These are phyloP conservation scores for Pythium apleroticum DNA, from an alignment of 352 stramenopile genomes.

Conservation along the genomic window DNA sequence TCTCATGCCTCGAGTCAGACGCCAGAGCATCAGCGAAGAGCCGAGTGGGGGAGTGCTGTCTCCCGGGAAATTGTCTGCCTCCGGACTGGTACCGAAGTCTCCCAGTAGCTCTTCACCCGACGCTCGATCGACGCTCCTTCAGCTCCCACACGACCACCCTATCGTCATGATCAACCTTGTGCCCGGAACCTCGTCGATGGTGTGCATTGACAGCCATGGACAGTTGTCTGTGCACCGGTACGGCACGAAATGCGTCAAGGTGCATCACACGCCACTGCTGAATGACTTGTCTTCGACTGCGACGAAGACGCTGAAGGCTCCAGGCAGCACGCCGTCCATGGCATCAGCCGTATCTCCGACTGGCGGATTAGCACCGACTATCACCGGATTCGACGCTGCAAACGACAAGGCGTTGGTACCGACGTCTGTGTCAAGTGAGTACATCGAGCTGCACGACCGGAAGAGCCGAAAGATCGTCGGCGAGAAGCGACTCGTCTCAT, in stretches of 20 bases:
- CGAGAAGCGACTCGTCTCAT: slow-evolving; percentile 40
- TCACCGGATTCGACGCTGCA: not conserved
- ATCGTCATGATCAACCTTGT: slow-evolving; percentile 57
- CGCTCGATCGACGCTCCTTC: slow-evolving; percentile 27
- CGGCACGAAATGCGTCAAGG: slow-evolving; percentile 48
- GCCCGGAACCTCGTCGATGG: slow-evolving; percentile 41
- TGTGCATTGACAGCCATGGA: slow-evolving; percentile 71
- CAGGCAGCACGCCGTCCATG: not conserved
- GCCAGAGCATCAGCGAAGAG: slow-evolving; percentile 6
- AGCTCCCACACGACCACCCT: slow-evolving; percentile 59
- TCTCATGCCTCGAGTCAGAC: slow-evolving; percentile 11
- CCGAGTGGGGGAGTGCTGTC: not conserved
- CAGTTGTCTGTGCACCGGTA: slow-evolving; percentile 75
- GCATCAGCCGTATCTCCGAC: slow-evolving; percentile 1
- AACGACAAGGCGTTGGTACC: slow-evolving; percentile 10
- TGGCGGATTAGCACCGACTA: slow-evolving; percentile 12
- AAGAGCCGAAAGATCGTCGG: slow-evolving; percentile 61
- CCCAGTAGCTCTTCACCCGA: slow-evolving; percentile 4
- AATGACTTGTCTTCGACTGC: slow-evolving; percentile 45
- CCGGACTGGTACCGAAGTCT: not conserved
- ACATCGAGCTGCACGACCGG: slow-evolving; percentile 41
- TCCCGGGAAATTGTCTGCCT: not conserved
- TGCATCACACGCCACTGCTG: slow-evolving; percentile 49
- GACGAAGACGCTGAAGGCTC: slow-evolving; percentile 44
- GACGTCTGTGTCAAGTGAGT: slow-evolving; percentile 14